phyloP scores from a whole-genome alignment of 495 filamentous ascomycete genomes.

The Podospora comata region DNA sequence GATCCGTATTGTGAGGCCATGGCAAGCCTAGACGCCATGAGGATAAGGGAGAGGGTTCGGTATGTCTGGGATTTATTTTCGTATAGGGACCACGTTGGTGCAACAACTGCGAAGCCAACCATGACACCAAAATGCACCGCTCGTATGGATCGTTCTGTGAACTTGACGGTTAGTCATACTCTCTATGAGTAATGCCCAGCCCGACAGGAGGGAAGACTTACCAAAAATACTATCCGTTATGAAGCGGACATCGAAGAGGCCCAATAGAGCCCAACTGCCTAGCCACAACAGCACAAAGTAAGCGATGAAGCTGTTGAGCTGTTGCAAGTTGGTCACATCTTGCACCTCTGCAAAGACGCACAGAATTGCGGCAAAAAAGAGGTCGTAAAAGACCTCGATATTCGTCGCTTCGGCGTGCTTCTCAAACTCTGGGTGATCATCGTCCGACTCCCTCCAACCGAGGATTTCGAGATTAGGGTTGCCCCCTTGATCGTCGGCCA shows the following conservation, averaged over 20 bases:
- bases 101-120: slow-evolving; percentile 59
- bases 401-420: slow-evolving; percentile 6
- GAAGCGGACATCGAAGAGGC: slow-evolving; percentile 68
- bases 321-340: slow-evolving; percentile 44
- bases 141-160: slow-evolving; percentile 51
- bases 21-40: slow-evolving; percentile 56
- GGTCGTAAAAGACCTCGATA: slow-evolving; percentile 60
- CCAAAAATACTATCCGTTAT: slow-evolving; percentile 59
- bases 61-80: slow-evolving; percentile 47
- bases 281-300: slow-evolving; percentile 70
- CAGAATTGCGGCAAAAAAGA: slow-evolving; percentile 68
- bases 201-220: background rate
- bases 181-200: background rate
- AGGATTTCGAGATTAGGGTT: background rate
- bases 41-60: slow-evolving; percentile 54
- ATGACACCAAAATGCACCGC: slow-evolving; percentile 60
- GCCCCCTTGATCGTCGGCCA: background rate
- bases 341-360: slow-evolving; percentile 60
- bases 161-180: background rate
- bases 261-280: slow-evolving; percentile 62
- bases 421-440: slow-evolving; percentile 2
- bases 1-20: slow-evolving; percentile 56
- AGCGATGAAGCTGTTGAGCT: slow-evolving; percentile 50
- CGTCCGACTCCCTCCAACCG: background rate
- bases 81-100: slow-evolving; percentile 36